Conservation (phyloP, 2,329 filamentous ascomycete species). For the Phaeomoniella chlamydospora region DNA sequence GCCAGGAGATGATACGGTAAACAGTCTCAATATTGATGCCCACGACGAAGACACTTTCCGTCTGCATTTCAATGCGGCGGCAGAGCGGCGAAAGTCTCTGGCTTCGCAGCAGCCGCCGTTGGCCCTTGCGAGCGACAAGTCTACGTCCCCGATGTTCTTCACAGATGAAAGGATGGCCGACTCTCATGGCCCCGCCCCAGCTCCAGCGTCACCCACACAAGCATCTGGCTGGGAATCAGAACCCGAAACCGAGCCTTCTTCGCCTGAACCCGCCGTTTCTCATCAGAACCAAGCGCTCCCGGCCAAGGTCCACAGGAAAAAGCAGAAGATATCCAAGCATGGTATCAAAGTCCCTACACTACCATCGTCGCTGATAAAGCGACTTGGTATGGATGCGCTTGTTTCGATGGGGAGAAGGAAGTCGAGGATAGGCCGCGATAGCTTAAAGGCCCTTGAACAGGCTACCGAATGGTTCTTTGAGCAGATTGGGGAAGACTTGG, state of each 20-base stretch:
- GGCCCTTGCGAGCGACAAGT: conserved; percentile 13
- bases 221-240: conserved; percentile 8
- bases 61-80: conserved; percentile 1
- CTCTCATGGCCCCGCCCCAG: conserved; percentile 9
- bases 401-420: conserved; percentile 30
- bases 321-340: conserved; percentile 45
- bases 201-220: conserved; percentile 2
- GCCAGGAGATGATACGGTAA: conserved; percentile 16
- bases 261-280: conserved; percentile 4
- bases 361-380: conserved; percentile 59
- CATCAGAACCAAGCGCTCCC: conserved; percentile 18
- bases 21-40: conserved; percentile 15
- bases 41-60: conserved; percentile 8
- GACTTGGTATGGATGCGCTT: conserved; percentile 20
- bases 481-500: conserved; percentile 66
- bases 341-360: conserved; percentile 65
- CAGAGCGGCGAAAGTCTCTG: conserved; percentile 2
- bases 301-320: conserved; percentile 14
- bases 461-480: conserved; percentile 89
- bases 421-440: conserved; percentile 57
- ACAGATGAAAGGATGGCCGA: conserved; percentile 17
- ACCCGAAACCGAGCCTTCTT: not conserved
- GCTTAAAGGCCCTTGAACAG: conserved; percentile 59
- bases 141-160: conserved; percentile 11
- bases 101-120: conserved; percentile 17